Base-by-base conservation (phyloP, 805 yeast species). In the Pichia cabralensis region DNA sequence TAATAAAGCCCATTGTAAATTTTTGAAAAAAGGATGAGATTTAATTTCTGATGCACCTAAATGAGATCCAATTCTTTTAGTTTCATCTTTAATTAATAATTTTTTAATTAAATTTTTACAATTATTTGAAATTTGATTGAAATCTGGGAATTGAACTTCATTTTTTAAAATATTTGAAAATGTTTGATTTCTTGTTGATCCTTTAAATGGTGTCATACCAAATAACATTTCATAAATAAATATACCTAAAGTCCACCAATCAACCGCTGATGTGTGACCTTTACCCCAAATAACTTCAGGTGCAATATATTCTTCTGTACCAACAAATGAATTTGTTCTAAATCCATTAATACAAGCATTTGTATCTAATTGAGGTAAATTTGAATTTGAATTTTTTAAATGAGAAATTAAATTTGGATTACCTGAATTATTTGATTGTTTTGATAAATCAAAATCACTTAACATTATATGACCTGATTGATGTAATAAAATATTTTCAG, bases 181-280 rank as follows among this genome's bases (percentile, higher is more conserved):
- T 0, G 99, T 92, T 46, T 78, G 78, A 50, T 86, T 86, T 28
- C 97, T 69, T 44, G 79, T 85, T 23, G 74, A 65, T 6, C 98
- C 98, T 60, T 92, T 92, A 61, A 89, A 92, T 2, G 99, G 99
- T 0, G 98, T 92, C 8, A 85, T 81, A 1, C 97, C 97, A 56
- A 75, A 88, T 16, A 92, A 61, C 98, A 92, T 92, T 53, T 92
- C 99, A 57, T 76, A 94, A 17, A 86, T 64, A 48, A 92, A 68
- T 15, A 92, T 86, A 4, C 99, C 99, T 44, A 92, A 63, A 0
- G 98, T 92, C 99, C 99, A 92, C 98, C 98, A 92, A 57, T 92
- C 99, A 13, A 92, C 98, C 0, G 97, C 96, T 7, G 89, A 80
- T 1, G 97, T 89, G 50, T 92, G 99, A 2, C 98, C 98, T 47